Conservation (phyloP, 2,329 filamentous ascomycete species). For the Clonostachys rhizophaga region DNA sequence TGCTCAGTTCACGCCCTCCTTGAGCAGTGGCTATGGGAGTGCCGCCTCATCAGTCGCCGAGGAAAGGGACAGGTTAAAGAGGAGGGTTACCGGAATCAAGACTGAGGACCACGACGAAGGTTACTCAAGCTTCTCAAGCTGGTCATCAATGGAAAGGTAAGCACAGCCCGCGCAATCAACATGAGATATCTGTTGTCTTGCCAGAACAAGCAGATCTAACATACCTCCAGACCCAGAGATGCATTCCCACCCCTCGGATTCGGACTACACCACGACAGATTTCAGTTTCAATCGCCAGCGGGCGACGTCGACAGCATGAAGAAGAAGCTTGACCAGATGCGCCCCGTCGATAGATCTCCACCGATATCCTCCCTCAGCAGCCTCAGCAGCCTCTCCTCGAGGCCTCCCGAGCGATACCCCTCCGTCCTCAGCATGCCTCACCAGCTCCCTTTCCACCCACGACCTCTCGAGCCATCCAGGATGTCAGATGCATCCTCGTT, state of each 20-base stretch:
- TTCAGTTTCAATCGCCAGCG: conserved; percentile 35
- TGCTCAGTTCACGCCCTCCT: conserved; percentile 5
- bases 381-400: conserved; percentile 18
- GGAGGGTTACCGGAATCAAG: conserved; percentile 14
- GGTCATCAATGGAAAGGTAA: conserved; percentile 32
- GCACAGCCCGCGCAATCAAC: conserved; percentile 3
- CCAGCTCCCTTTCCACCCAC: conserved; percentile 34
- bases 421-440: conserved; percentile 35
- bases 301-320: conserved; percentile 47
- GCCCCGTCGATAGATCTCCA: conserved; percentile 38
- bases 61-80: conserved; percentile 24
- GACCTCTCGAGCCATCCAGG: conserved; percentile 38
- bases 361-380: conserved; percentile 32
- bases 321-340: conserved; percentile 48
- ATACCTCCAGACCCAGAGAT: conserved; percentile 29
- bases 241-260: conserved; percentile 32
- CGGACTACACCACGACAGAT: conserved; percentile 44
- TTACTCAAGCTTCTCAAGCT: conserved; percentile 37
- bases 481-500: conserved; percentile 36
- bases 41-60: conserved; percentile 25
- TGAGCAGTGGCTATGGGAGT: conserved; percentile 32
- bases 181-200: conserved; percentile 3
- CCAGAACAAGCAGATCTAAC: conserved; percentile 4
- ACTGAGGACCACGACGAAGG: conserved; percentile 30
- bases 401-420: conserved; percentile 23